Conservation (phyloP, 2,329 filamentous ascomycete species). For the Teratosphaeria destructans region DNA sequence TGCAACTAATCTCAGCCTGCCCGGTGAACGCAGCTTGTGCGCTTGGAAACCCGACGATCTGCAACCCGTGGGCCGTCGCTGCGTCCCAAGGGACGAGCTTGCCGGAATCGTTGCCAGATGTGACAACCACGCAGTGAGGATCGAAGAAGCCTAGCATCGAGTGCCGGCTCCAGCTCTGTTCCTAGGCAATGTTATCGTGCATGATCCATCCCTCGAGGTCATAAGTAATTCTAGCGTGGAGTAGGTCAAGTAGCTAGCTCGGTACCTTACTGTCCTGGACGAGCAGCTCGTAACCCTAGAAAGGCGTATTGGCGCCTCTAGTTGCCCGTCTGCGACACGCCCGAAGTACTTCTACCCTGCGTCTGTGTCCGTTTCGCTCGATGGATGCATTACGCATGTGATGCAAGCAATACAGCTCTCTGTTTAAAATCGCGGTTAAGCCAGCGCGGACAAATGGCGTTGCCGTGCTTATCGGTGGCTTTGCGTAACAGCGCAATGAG, state of each 20-base stretch:
- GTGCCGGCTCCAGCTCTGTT: background rate
- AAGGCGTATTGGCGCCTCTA: background rate
- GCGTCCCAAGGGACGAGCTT: background rate
- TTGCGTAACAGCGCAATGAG: background rate
- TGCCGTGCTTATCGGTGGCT: background rate
- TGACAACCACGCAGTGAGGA: background rate
- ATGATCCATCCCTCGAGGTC: background rate
- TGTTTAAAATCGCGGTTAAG: background rate
- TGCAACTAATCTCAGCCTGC: background rate
- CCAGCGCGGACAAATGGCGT: background rate
- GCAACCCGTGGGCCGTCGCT: background rate
- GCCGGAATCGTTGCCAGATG: background rate
- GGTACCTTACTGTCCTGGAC: background rate
- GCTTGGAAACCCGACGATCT: background rate
- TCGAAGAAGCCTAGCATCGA: background rate
- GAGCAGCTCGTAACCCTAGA: background rate
- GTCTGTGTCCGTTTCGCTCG: background rate
- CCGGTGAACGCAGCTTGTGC: background rate
- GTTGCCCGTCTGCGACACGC: background rate
- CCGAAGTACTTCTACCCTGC: background rate
- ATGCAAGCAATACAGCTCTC: background rate
- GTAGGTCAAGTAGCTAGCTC: background rate
- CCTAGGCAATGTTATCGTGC: background rate
- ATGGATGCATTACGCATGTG: background rate
- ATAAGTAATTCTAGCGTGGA: background rate